Evolutionary conservation across 2,329 filamentous ascomycete genomes (phyloP), one percentile per base, ranked within the genome.

Genomic region (Teratosphaeria destructans): DNA sequence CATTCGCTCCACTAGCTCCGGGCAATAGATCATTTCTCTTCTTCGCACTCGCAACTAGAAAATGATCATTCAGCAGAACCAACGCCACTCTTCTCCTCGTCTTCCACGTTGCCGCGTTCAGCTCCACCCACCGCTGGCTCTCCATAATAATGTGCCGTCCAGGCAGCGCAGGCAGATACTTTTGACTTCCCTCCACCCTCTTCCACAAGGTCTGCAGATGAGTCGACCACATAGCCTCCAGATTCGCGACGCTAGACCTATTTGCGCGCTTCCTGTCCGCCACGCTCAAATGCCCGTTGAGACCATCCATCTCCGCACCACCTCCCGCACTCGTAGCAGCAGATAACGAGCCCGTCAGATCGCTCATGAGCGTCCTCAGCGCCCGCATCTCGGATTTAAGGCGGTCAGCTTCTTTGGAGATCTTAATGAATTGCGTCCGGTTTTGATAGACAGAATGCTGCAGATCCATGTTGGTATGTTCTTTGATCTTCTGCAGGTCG

Each of bases 351-450:
- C 69, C 71, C 3, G 78, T 97, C 59, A 99, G 81, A 65, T 99
- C 94, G 2, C 90, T 86, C 87, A 99, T 96, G 57, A 97, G 81
- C 64, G 90, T 90, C 53, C 89, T 85, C 35, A 99, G 82, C 6
- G 89, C 89, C 57, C 90, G 85, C 94, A 99, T 97, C 74, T 99
- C 94, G 59, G 85, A 85, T 76, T 97, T 97, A 60, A 99, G 84
- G 77, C 96, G 96, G 75, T 99, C 94, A 1, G 95, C 94, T 77
- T 99, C 94, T 75, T 97, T 96, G 72, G 92, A 96, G 74, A 99
- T 97, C 75, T 95, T 95, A 79, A 99, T 97, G 71, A 99, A 99
- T 70, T 97, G 94, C 0, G 90, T 95, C 55, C 94, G 86, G 74
- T 99, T 99, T 74, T 96, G 92, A 75, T 95, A 93, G 56, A 99